Percentiles rank a stretch among this genome's conserved stretches.
Conservation (phyloP, 2,329 filamentous ascomycete genomes). For the Talaromyces marneffei region DNA sequence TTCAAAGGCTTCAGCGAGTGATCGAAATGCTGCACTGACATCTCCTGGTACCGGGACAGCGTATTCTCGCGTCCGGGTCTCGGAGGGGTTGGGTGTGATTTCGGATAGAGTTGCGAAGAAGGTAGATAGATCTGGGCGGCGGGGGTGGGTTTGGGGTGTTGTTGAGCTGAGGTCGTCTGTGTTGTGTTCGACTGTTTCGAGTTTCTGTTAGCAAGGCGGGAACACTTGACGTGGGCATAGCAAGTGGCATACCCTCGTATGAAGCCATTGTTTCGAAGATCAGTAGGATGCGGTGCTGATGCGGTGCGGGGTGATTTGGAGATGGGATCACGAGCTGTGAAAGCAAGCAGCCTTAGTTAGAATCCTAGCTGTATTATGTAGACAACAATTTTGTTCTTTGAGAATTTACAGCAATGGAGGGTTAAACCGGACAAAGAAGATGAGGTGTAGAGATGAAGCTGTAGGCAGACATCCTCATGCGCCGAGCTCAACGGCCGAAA, state of each 20-base stretch:
- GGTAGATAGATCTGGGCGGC: conserved; percentile 59
- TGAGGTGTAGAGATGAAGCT: neutral
- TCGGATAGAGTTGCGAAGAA: conserved; percentile 59
- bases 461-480: neutral
- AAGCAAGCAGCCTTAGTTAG: neutral
- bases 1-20: conserved; percentile 56
- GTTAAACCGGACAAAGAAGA: too few relatives aligned
- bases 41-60: conserved; percentile 57
- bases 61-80: conserved; percentile 49
- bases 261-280: conserved; percentile 30
- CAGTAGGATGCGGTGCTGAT: neutral
- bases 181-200: conserved; percentile 38
- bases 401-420: too few relatives aligned
- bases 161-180: conserved; percentile 29
- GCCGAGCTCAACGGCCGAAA: too few relatives aligned
- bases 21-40: conserved; percentile 54
- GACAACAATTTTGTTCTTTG: too few relatives aligned
- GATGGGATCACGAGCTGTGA: neutral
- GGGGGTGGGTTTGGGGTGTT: conserved; percentile 32
- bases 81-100: conserved; percentile 47
- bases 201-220: conserved; percentile 25
- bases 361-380: too few relatives aligned
- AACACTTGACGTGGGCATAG: conserved; percentile 24
- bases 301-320: conserved; percentile 8
- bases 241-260: conserved; percentile 33